phyloP scores from a whole-genome alignment of 306 rosid genomes.

The Arachis stenosperma region DNA sequence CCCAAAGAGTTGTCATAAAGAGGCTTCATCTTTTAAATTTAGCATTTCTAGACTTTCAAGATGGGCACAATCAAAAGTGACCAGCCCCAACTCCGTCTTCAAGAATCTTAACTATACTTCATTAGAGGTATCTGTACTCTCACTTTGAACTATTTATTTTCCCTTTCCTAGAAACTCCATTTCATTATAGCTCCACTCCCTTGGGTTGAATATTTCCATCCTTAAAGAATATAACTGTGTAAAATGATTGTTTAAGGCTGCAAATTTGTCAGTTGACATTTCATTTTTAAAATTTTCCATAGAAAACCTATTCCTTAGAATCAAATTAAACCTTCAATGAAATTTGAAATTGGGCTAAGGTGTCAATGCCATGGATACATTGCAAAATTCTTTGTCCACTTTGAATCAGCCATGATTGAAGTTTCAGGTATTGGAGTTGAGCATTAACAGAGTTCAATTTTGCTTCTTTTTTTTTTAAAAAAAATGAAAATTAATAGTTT shows the following conservation, averaged over 20 bases:
- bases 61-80: constrained; percentile 73
- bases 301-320: constrained; percentile 28
- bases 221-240: background rate
- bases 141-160: constrained; percentile 21
- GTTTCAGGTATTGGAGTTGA: constrained; percentile 13
- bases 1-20: constrained; percentile 40
- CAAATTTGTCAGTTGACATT: constrained; percentile 6
- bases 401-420: constrained; percentile 2
- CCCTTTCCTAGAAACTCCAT: constrained; percentile 28
- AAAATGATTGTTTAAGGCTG: constrained; percentile 15
- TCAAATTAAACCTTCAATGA: constrained; percentile 15
- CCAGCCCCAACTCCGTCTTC: constrained; percentile 38
- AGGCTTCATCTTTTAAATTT: constrained; percentile 62
- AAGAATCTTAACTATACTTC: constrained; percentile 41
- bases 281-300: constrained; percentile 22
- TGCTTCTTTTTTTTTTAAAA: background rate
- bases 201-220: background rate
- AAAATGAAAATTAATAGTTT: background rate
- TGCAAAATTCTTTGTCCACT: constrained; percentile 6
- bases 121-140: constrained; percentile 54
- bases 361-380: constrained; percentile 29
- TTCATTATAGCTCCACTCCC: background rate
- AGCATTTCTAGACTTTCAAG: constrained; percentile 77
- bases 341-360: constrained; percentile 27
- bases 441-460: background rate